Conservation (phyloP, 805 yeast species). For the Ogataea kodamae region DNA sequence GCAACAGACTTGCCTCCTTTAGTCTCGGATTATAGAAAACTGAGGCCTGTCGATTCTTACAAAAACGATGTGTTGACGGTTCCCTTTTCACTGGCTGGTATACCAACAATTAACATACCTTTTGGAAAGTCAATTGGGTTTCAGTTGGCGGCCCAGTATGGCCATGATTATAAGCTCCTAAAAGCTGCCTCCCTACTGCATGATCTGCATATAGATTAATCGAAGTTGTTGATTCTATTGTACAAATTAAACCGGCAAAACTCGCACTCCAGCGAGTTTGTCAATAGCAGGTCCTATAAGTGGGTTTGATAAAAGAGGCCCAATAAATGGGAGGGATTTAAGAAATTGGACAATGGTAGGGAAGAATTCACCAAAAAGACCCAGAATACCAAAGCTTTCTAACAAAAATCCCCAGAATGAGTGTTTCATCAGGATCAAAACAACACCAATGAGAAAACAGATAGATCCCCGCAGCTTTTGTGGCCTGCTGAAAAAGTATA, state of each 20-base stretch:
- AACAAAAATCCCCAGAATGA: slow-evolving; percentile 82
- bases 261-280: slow-evolving; percentile 61
- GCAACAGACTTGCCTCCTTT: slow-evolving; percentile 51
- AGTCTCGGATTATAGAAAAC: slow-evolving; percentile 16
- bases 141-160: slow-evolving; percentile 83
- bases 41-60: slow-evolving; percentile 54
- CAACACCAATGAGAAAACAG: slow-evolving; percentile 72
- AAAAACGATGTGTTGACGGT: slow-evolving; percentile 82
- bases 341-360: slow-evolving; percentile 84
- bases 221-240: slow-evolving; percentile 5
- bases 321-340: slow-evolving; percentile 83
- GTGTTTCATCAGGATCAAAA: slow-evolving; percentile 68
- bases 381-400: slow-evolving; percentile 86
- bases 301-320: slow-evolving; percentile 81
- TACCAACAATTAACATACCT: slow-evolving; percentile 84
- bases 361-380: slow-evolving; percentile 87
- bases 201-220: slow-evolving; percentile 8
- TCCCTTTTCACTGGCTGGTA: slow-evolving; percentile 88
- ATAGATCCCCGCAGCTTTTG: slow-evolving; percentile 82
- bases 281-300: slow-evolving; percentile 72
- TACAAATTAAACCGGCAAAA: slow-evolving; percentile 54
- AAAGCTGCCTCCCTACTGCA: slow-evolving; percentile 27
- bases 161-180: slow-evolving; percentile 68
- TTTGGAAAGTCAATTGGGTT: slow-evolving; percentile 55
- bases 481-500: slow-evolving; percentile 81